A percentile compares a stretch with the other conserved stretches of the same genome.
Conservation (phyloP, 2,329 filamentous ascomycete genomes). For the Cordyceps fumosorosea region DNA sequence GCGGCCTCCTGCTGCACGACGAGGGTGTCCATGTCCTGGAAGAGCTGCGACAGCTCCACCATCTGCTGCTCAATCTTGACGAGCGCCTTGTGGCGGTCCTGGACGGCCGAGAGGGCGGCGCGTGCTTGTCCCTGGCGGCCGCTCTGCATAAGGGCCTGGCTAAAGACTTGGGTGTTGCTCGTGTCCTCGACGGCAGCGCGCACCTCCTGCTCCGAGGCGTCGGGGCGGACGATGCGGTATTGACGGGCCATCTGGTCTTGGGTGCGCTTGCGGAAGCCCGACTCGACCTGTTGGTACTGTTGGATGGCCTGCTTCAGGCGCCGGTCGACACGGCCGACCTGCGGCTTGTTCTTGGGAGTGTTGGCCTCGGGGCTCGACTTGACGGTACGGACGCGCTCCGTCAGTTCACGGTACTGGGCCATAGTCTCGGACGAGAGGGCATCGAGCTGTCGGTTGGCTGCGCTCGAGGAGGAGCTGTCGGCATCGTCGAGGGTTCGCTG, state of each 20-base stretch:
- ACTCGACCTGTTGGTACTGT: constrained; percentile 74
- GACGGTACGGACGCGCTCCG: constrained; percentile 70
- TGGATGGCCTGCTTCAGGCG: constrained; percentile 75
- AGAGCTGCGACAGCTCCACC: constrained; percentile 78
- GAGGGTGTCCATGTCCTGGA: constrained; percentile 81
- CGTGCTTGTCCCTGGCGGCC: constrained; percentile 76
- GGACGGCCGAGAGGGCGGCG: constrained; percentile 70
- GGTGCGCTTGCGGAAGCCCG: constrained; percentile 70
- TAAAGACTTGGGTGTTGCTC: constrained; percentile 72
- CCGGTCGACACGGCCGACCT: constrained; percentile 75
- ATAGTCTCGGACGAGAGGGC: constrained; percentile 72
- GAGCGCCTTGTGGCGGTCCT: constrained; percentile 77
- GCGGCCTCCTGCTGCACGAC: constrained; percentile 81
- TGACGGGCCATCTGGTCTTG: constrained; percentile 82
- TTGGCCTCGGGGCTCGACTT: constrained; percentile 75
- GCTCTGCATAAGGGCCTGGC: constrained; percentile 76
- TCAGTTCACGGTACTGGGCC: constrained; percentile 71
- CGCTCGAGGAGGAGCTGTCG: constrained; percentile 61
- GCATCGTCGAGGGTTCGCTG: constrained; percentile 66
- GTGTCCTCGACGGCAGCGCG: constrained; percentile 68
- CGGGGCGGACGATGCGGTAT: constrained; percentile 80
- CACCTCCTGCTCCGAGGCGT: constrained; percentile 73
- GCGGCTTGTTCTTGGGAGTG: constrained; percentile 65
- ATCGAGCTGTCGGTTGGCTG: constrained; percentile 64
- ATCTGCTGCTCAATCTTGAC: constrained; percentile 90